Base-by-base conservation (phyloP, 2,329 filamentous ascomycete genomes). In the Lachnellula willkommii region DNA sequence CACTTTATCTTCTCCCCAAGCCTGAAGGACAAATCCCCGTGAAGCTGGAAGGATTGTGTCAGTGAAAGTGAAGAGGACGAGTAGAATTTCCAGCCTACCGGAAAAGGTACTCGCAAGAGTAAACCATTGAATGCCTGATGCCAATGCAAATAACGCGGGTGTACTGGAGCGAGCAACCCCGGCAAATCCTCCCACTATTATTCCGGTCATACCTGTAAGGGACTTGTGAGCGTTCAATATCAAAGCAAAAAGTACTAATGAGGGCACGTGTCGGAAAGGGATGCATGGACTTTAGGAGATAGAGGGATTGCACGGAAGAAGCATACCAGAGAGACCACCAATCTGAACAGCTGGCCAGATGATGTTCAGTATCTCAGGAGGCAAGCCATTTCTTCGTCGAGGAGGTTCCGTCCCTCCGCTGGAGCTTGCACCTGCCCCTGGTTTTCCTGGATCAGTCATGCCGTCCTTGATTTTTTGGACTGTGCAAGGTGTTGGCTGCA, bases 101-200 rank as follows among this genome's bases (percentile, higher is more conserved):
- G 85, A 93, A 69, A 86, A 96, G 15, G 83, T 88, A 47, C 81
- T 83, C 37, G 90, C 90, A 40, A 95, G 79, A 43, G 82, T 79
- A 71, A 90, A 90, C 82, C 89, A 96, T 73, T 95, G 90, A 42
- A 89, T 76, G 17, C 89, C 88, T 22, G 87, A 85, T 39, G 85
- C 79, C 12, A 87, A 64, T 0, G 89, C 86, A 72, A 90, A 93
- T 6, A 93, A 72, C 2, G 83, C 78, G 4, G 89, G 85, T 14
- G 80, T 82, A 22, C 76, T 78, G 17, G 87, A 86, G 56, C 84
- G 80, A 48, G 92, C 71, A 47, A 95, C 86, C 28, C 90, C 91
- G 37, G 81, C 79, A 50, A 86, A 80, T 51, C 87, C 85, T 37
- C 87, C 88, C 52, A 83, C 76, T 32, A 88, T 69, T 26, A 86